Percentiles rank a stretch among this genome's conserved stretches.
These are phyloP conservation scores for Candida tallmaniae DNA, from an alignment of 805 yeast species.

Conservation along the genomic window DNA sequence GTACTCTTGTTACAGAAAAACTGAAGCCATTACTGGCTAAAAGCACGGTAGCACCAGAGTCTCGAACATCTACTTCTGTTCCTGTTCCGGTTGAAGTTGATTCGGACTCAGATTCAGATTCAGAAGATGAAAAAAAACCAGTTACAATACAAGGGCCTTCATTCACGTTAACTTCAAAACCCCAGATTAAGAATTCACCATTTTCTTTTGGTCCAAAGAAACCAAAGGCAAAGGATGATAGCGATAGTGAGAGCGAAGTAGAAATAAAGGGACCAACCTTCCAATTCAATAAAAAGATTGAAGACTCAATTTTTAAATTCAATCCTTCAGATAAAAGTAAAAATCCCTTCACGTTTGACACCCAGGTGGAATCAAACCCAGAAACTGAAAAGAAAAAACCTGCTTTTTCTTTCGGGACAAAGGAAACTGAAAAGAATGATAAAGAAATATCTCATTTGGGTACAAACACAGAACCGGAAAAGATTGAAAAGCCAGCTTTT, in stretches of 20 bases:
- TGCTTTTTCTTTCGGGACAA: conserved; percentile 15
- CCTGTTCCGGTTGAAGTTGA: conserved; percentile 10
- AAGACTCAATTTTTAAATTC: conserved; percentile 30
- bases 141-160: conserved; percentile 33
- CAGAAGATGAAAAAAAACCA: conserved; percentile 20
- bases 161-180: conserved; percentile 25
- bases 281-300: conserved; percentile 34
- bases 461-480: background rate
- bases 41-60: conserved; percentile 1
- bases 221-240: conserved; percentile 16
- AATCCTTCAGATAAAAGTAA: background rate
- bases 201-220: conserved; percentile 34
- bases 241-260: conserved; percentile 45
- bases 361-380: no score
- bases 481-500: conserved; percentile 2
- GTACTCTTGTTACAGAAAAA: background rate
- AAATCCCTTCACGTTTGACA: background rate
- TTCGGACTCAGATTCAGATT: conserved; percentile 21
- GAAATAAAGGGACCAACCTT: conserved; percentile 75
- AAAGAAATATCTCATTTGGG: no score
- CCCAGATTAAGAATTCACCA: conserved; percentile 31
- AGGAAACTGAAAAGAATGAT: background rate
- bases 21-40: no score
- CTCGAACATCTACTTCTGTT: background rate
- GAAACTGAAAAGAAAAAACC: conserved; percentile 1